A percentile compares a stretch with the other conserved stretches of the same genome.
phyloP scores from a whole-genome alignment of 176 grass and related monocot genomes.

The Cenchrus purpureus region DNA sequence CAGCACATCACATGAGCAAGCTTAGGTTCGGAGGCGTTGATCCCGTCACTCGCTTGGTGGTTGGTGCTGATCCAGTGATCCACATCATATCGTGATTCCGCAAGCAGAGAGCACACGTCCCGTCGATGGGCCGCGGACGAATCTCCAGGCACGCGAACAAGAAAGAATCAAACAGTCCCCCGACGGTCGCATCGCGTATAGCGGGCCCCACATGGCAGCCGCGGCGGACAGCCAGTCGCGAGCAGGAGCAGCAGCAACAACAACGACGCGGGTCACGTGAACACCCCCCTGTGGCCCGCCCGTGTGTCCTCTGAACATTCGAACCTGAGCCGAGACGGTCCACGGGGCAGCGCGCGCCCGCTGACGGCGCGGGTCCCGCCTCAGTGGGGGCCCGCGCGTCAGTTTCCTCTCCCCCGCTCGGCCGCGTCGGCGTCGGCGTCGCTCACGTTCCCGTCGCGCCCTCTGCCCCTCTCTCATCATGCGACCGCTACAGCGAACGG shows the following conservation, averaged over 20 bases:
- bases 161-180: not conserved
- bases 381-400: not conserved
- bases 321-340: constrained; percentile 6
- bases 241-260: not conserved
- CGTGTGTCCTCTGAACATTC: constrained; percentile 15
- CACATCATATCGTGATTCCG: too few species aligned
- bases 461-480: not conserved
- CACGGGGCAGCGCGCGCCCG: not conserved
- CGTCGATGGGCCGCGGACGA: too few species aligned
- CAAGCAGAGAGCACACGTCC: too few species aligned
- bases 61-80: too few species aligned
- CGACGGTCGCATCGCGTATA: too few species aligned
- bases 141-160: not conserved
- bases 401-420: not conserved
- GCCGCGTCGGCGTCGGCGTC: not conserved
- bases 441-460: not conserved
- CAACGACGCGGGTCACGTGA: constrained; percentile 37
- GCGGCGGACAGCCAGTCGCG: constrained; percentile 7
- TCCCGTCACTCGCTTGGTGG: too few species aligned
- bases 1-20: too few species aligned
- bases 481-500: not conserved
- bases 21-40: too few species aligned
- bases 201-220: constrained; percentile 3
- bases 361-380: not conserved
- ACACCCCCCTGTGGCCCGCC: not conserved